Evolutionary conservation across 2,329 filamentous ascomycete genomes (phyloP).

Genomic region (Trichoderma koningiopsis): DNA sequence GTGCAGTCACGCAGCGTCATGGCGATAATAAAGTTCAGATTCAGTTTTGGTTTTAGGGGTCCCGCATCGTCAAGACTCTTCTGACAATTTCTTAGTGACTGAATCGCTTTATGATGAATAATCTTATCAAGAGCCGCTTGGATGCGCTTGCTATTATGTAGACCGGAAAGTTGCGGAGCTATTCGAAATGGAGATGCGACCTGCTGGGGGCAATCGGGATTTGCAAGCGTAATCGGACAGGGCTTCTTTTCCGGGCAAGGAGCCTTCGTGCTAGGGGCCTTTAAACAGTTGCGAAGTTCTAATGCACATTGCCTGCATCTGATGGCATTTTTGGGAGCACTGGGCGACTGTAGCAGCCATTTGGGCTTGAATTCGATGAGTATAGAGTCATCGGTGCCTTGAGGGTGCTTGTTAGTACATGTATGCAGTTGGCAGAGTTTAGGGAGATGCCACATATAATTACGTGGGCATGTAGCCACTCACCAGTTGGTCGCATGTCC

Average conservation of each 20-base stretch:
- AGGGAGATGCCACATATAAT: background rate
- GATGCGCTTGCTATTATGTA: slow-evolving; percentile 35
- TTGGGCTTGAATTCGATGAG: slow-evolving; percentile 81
- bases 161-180: slow-evolving; percentile 39
- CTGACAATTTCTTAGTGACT: slow-evolving; percentile 41
- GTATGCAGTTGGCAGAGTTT: slow-evolving; percentile 14
- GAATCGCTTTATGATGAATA: slow-evolving; percentile 41
- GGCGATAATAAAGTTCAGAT: slow-evolving; percentile 62
- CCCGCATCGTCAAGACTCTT: slow-evolving; percentile 48
- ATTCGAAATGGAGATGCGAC: slow-evolving; percentile 48
- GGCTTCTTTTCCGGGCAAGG: slow-evolving; percentile 49
- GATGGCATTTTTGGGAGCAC: slow-evolving; percentile 62
- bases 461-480: slow-evolving; percentile 11
- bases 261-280: slow-evolving; percentile 38
- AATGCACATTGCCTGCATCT: slow-evolving; percentile 76
- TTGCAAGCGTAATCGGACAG: slow-evolving; percentile 67
- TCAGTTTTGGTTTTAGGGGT: slow-evolving; percentile 46
- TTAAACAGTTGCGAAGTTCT: slow-evolving; percentile 42
- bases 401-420: slow-evolving; percentile 24
- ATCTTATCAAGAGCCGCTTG: slow-evolving; percentile 34
- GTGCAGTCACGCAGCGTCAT: slow-evolving; percentile 85
- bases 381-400: slow-evolving; percentile 36
- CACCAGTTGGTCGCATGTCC: slow-evolving; percentile 61
- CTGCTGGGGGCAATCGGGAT: slow-evolving; percentile 49
- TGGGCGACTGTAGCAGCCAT: slow-evolving; percentile 77